phyloP scores from a whole-genome alignment of 2,329 filamentous ascomycete species.

The Fusarium chaquense region DNA sequence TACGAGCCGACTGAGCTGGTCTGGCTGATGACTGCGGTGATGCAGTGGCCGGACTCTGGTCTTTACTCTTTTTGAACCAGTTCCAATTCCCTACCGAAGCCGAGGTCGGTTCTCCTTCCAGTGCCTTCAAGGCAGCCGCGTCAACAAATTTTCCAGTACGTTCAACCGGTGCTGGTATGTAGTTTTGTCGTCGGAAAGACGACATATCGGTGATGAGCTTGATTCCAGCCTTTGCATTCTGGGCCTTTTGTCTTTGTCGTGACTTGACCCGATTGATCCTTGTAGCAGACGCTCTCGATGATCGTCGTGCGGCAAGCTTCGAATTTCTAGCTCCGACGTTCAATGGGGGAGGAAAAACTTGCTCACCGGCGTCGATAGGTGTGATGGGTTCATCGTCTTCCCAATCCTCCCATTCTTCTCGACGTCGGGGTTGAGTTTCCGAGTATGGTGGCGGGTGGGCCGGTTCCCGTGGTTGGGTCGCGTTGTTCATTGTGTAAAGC shows the following conservation, averaged over 20 bases:
- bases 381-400: constrained; percentile 61
- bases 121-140: constrained; percentile 68
- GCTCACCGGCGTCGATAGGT: constrained; percentile 55
- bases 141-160: constrained; percentile 65
- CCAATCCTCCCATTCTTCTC: constrained; percentile 67
- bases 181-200: constrained; percentile 60
- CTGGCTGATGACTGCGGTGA: constrained; percentile 45
- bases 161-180: constrained; percentile 49
- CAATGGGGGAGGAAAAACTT: constrained; percentile 47
- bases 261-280: constrained; percentile 66
- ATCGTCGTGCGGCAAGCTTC: constrained; percentile 40
- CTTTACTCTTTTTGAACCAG: constrained; percentile 63
- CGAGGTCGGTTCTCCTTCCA: constrained; percentile 67
- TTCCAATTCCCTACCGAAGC: constrained; percentile 69
- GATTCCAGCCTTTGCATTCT: constrained; percentile 73
- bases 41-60: constrained; percentile 46
- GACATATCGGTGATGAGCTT: constrained; percentile 78
- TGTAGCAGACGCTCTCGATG: constrained; percentile 54
- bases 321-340: constrained; percentile 28
- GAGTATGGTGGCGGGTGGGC: constrained; percentile 31
- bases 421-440: constrained; percentile 37
- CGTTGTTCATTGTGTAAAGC: constrained; percentile 32
- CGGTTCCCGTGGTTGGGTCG: constrained; percentile 26
- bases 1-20: constrained; percentile 42
- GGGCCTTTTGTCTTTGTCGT: constrained; percentile 69